Evolutionary conservation across 225 moss, liverwort and hornwort species (phyloP).

Genomic region (Neckera pumila): DNA sequence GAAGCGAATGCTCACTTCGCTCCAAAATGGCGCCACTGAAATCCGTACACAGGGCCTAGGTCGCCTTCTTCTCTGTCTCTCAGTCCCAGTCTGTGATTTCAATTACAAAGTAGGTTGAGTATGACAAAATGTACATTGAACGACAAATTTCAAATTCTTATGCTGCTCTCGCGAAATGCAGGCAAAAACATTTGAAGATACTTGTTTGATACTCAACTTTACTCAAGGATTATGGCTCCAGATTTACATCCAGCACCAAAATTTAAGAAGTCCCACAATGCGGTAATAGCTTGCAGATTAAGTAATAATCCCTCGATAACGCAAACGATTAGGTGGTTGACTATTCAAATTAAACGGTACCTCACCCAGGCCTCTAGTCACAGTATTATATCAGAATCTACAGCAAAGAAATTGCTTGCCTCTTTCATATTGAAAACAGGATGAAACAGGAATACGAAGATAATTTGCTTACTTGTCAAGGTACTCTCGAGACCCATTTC

Average conservation of each 20-base stretch:
- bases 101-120: background rate
- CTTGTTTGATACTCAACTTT: background rate
- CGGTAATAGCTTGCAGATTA: background rate
- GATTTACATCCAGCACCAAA: background rate
- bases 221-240: background rate
- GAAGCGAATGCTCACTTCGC: slow-evolving; percentile 45
- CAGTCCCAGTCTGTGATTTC: slow-evolving; percentile 49
- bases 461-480: slow-evolving; percentile 40
- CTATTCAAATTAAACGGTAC: background rate
- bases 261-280: background rate
- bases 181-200: background rate
- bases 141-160: background rate
- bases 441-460: background rate
- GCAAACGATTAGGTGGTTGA: background rate
- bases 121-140: background rate
- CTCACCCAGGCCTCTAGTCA: background rate
- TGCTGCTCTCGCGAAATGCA: background rate
- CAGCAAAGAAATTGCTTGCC: background rate
- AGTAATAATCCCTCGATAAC: background rate
- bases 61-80: slow-evolving; percentile 88
- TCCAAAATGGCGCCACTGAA: slow-evolving; percentile 97
- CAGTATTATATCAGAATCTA: background rate
- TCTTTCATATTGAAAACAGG: background rate
- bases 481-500: slow-evolving; percentile 71
- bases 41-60: slow-evolving; percentile 88